Evolutionary conservation across 352 stramenopile species (phyloP), one percentile per base, ranked within the genome.

Genomic region (Plasmopara viticola): DNA sequence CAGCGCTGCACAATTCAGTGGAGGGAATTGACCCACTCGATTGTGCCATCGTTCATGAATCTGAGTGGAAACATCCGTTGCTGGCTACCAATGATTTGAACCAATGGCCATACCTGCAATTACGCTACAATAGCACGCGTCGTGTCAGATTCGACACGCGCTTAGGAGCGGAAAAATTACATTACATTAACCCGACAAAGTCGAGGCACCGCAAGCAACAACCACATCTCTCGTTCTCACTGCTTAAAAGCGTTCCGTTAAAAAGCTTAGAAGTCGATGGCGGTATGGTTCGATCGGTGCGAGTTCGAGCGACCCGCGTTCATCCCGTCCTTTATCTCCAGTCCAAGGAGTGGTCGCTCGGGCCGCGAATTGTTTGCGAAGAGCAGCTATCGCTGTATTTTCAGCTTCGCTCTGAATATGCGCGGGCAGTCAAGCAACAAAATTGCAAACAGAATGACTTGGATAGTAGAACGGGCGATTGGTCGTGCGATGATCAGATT

Each of bases 1-100:
- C 80, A 34, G 60, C 61, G 5, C 38, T 90, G 35, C 72, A 83
- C 15, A 88, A 88, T 50, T 64, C 66, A 48, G 68, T 48, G 5
- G 80, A 90, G 42, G 80, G 80, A 14, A 64, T 86, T 13, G 72
- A 90, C 44, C 80, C 80, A 6, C 46, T 90, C 6, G 77, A 90
- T 29, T 86, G 72, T 33, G 69, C 71, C 14, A 60, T 90, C 8
- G 42, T 71, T 41, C 53, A 45, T 20, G 41, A 62, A 52, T 56
- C 51, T 13, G 20, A 56, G 9, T 86, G 72, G 74, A 64, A 61
- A 25, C 78, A 84, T 30, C 67, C 64, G 4, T 66, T 87, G 15
- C 33, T 76, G n/a, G 64, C 60, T 35, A 76, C 68, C 48, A 70
- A 86, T 6, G 64, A 88, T 38, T 14, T 70, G 8, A 63, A 60